A percentile compares a stretch with the other conserved stretches of the same genome.
Evolutionary conservation across 2,329 filamentous ascomycete species (phyloP).

Genomic region (Fusarium sp.): DNA sequence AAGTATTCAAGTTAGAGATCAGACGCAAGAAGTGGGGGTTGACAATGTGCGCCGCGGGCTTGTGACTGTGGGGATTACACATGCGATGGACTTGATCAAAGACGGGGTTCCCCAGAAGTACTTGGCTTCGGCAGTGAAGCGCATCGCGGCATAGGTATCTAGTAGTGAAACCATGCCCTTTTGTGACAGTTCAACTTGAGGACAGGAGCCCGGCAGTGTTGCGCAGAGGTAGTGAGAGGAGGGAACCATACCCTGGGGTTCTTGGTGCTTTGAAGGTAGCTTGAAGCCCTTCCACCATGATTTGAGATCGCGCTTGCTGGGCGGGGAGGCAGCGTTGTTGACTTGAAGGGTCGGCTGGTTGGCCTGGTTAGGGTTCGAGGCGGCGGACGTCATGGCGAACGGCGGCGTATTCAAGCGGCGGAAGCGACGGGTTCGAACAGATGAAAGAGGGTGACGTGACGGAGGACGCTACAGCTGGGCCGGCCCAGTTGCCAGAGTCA

Average conservation of each 20-base stretch:
- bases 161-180: background rate
- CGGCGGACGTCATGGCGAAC: slow-evolving; percentile 54
- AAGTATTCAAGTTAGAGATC: slow-evolving; percentile 39
- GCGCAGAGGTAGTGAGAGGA: slow-evolving; percentile 19
- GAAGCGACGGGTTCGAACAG: slow-evolving; percentile 19
- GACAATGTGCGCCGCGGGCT: slow-evolving; percentile 9
- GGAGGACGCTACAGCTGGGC: slow-evolving; percentile 44
- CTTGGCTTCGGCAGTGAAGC: background rate
- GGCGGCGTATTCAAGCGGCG: slow-evolving; percentile 28
- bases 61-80: background rate
- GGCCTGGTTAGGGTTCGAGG: slow-evolving; percentile 51
- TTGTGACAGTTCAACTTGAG: slow-evolving; percentile 10
- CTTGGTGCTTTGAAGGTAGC: slow-evolving; percentile 69
- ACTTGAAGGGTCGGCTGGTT: slow-evolving; percentile 49
- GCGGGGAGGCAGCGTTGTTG: slow-evolving; percentile 72
- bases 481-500: slow-evolving; percentile 48
- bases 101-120: background rate
- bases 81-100: slow-evolving; percentile 3
- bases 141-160: slow-evolving; percentile 10
- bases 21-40: background rate
- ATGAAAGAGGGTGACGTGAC: slow-evolving; percentile 29
- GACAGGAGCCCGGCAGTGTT: slow-evolving; percentile 6
- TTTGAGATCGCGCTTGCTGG: slow-evolving; percentile 87
- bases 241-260: slow-evolving; percentile 62
- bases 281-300: slow-evolving; percentile 99